Base-by-base conservation (phyloP, 208 protist species). In the Acanthamoeba quina region DNA sequence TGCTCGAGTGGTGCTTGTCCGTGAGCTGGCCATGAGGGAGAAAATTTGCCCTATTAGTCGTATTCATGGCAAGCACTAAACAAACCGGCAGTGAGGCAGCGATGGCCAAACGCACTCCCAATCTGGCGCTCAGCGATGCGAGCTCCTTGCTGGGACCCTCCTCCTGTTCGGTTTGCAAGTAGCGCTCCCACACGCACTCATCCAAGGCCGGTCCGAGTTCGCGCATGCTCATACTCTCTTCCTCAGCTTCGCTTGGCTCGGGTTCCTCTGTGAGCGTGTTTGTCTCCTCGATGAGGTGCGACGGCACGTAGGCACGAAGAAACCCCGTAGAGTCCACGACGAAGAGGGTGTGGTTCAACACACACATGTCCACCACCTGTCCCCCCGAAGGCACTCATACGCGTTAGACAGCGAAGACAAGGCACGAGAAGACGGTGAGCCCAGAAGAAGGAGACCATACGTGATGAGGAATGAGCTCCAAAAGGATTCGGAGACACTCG, bases 221-320 rank as follows among this genome's bases (percentile, higher is more conserved):
- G 44, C 66, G 66, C 24, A 17, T 17, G 24, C 29, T 72, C 66
- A n/a, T 9, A 3, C 66, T 72, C n/a, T 62, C 24, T 26, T 62
- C 56, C 56, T 62, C 56, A 62, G 21, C 56, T n/a, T 62, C 66
- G 66, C 31, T n/a, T n/a, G 60, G 24, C 60, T 1, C 60, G 26
- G 24, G 60, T 4, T 21, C 60, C 26, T 10, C 24, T 66, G 24
- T 13, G 60, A 10, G 24, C 6, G 60, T 26, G 1, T 21, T n/a
- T 17, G 11, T 2, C 66, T 26, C 66, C 66, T 26, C 24, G n/a
- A 72, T 72, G n/a, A 72, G 66, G 31, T 72, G 66, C 17, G 66
- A 72, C 26, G 66, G 66, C 66, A 72, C 66, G 66, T 72, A 72
- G 66, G 66, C 66, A 72, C 66, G 66, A n/a, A 72, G 66, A 24